Percentiles rank a stretch among this genome's conserved stretches.
Conservation (phyloP, 768 basidiomycete genomes). For the Agrocybe praecox region DNA sequence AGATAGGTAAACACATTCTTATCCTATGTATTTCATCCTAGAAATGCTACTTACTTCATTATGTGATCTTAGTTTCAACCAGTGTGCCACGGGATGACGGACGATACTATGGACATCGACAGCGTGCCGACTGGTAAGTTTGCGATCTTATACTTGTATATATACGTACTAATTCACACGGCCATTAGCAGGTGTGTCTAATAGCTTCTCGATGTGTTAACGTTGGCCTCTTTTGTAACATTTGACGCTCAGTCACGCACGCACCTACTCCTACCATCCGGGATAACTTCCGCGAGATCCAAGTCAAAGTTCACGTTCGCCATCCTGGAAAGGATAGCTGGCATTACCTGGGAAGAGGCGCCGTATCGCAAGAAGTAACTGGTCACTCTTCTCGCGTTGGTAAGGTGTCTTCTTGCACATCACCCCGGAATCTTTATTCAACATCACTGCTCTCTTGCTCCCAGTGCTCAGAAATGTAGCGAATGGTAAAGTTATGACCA, state of each 20-base stretch:
- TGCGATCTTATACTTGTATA: slow-evolving; percentile 5
- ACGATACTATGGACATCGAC: slow-evolving; percentile 51
- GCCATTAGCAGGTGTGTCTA: background rate
- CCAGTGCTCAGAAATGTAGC: slow-evolving; percentile 66
- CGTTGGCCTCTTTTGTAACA: background rate
- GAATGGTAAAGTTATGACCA: slow-evolving; percentile 67
- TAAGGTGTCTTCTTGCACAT: slow-evolving; percentile 40
- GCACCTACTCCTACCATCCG: slow-evolving; percentile 30
- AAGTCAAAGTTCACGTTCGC: slow-evolving; percentile 85
- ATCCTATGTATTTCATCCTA: background rate
- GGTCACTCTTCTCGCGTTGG: slow-evolving; percentile 84
- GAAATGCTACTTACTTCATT: background rate
- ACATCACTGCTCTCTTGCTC: background rate
- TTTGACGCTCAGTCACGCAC: slow-evolving; percentile 10
- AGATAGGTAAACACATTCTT: background rate
- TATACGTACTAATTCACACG: background rate
- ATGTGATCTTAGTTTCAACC: background rate
- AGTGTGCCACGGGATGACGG: slow-evolving; percentile 30
- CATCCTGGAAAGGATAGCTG: slow-evolving; percentile 79
- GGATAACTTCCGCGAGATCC: slow-evolving; percentile 72
- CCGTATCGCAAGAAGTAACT: slow-evolving; percentile 72
- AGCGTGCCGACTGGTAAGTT: slow-evolving; percentile 10
- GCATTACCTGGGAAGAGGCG: slow-evolving; percentile 78
- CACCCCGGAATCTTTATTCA: background rate
- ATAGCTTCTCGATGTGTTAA: background rate